phyloP scores from a whole-genome alignment of 371 early-diverging fungal species.

The Rhizomucor pusillus region DNA sequence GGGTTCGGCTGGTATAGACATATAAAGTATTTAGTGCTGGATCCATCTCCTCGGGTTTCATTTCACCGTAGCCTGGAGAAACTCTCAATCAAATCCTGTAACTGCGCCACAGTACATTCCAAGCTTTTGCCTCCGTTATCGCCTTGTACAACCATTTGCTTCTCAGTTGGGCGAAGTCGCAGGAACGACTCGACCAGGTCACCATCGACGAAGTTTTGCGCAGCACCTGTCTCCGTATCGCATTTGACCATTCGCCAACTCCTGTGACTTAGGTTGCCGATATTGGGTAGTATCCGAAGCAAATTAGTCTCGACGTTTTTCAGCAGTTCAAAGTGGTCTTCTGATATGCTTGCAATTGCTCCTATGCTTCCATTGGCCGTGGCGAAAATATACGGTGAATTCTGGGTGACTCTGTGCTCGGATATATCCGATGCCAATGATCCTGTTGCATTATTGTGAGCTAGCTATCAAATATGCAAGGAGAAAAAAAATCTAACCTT shows the following conservation, averaged over 20 bases:
- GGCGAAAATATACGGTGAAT: constrained; percentile 54
- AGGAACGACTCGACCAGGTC: constrained; percentile 82
- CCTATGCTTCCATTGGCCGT: constrained; percentile 84
- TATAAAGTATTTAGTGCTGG: no score
- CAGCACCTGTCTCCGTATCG: constrained; percentile 35
- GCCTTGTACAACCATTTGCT: constrained; percentile 24
- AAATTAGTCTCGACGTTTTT: constrained; percentile 63
- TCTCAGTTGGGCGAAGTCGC: constrained; percentile 49
- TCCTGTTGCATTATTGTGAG: not conserved
- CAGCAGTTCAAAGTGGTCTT: constrained; percentile 57
- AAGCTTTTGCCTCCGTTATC: not conserved
- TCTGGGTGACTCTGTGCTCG: not conserved
- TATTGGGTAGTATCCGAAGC: constrained; percentile 44
- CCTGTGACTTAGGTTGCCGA: constrained; percentile 60
- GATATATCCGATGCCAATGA: not conserved
- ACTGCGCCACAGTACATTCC: constrained; percentile 3
- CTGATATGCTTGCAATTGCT: constrained; percentile 63
- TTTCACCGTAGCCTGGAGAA: not conserved
- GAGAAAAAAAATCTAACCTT: constrained; percentile 38
- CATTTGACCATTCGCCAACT: constrained; percentile 67
- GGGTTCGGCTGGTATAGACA: no score
- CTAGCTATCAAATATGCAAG: no score
- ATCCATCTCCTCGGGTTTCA: no score
- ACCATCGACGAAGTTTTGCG: constrained; percentile 79
- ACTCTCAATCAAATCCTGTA: not conserved